Conservation (phyloP, 495 filamentous ascomycete genomes). For the Trichodelitschia bisporula region DNA sequence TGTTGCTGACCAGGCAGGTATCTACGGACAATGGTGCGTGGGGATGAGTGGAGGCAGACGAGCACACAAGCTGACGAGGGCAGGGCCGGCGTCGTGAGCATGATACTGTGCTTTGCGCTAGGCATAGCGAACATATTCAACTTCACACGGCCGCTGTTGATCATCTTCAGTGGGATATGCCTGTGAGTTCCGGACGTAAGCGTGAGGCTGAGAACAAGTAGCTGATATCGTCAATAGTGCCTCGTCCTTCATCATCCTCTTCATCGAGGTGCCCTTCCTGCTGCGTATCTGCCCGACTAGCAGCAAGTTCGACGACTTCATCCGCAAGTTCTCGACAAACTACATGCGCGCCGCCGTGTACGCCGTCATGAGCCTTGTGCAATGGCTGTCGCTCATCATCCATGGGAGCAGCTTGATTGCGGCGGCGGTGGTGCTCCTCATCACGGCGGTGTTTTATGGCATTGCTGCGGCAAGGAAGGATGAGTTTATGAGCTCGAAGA, state of each 20-base stretch:
- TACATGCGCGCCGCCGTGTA: constrained; percentile 95
- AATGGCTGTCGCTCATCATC: constrained; percentile 52
- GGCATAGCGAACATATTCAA: constrained; percentile 83
- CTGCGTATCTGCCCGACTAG: constrained; percentile 97
- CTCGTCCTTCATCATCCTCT: constrained; percentile 69
- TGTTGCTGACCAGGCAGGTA: constrained; percentile 34
- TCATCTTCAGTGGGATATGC: constrained; percentile 63
- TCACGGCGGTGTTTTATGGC: constrained; percentile 61
- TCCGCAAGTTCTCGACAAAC: constrained; percentile 81
- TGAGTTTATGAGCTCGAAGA: constrained; percentile 91
- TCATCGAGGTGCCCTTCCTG: constrained; percentile 89
- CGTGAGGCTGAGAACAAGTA: too few relatives aligned
- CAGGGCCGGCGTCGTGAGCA: constrained; percentile 86
- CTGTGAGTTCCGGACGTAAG: too few relatives aligned
- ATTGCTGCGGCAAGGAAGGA: constrained; percentile 75
- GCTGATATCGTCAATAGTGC: too few relatives aligned
- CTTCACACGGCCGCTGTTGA: constrained; percentile 30
- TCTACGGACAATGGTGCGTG: constrained; percentile 96
- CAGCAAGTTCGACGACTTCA: constrained; percentile 61
- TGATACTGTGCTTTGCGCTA: constrained; percentile 84
- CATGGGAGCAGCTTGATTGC: constrained; percentile 50
- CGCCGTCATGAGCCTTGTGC: constrained; percentile 47
- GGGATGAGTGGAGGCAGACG: not conserved
- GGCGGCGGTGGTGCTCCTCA: constrained; percentile 53
- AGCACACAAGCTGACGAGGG: constrained; percentile 1